Evolutionary conservation across 345 rosid genomes (phyloP).

Genomic region (Lenwebbia sp.): DNA sequence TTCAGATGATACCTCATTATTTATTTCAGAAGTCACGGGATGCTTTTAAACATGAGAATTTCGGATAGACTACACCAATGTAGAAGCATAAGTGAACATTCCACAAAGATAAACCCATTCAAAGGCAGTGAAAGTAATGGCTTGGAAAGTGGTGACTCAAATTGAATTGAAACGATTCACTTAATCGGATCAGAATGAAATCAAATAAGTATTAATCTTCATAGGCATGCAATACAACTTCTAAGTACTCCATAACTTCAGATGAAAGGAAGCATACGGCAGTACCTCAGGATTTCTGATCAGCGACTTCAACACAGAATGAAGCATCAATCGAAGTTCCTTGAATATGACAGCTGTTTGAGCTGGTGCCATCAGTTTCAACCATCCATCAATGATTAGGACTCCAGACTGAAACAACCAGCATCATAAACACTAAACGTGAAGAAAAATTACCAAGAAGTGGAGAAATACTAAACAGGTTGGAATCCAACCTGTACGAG

Average conservation of each 20-base stretch:
- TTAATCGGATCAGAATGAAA: neutral
- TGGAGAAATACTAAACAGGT: neutral
- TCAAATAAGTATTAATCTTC: neutral
- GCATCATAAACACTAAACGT: neutral
- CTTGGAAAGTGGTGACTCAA: neutral
- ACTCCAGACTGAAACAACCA: conserved; percentile 42
- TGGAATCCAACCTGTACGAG: neutral
- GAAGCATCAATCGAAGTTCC: conserved; percentile 68
- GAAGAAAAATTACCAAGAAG: neutral
- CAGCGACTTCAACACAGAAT: conserved; percentile 52
- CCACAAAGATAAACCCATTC: neutral
- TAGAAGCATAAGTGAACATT: neutral
- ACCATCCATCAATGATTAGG: conserved; percentile 75
- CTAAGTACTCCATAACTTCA: neutral
- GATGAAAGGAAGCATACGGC: neutral
- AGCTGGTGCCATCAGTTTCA: conserved; percentile 78
- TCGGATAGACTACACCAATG: neutral
- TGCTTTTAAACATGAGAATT: neutral
- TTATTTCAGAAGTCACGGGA: neutral
- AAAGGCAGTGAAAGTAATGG: neutral
- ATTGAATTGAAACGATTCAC: neutral
- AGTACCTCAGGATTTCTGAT: conserved; percentile 72
- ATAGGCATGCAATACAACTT: neutral
- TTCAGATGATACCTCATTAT: no score
- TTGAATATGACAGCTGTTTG: conserved; percentile 90